Conservation (phyloP, 2,329 filamentous ascomycete genomes). For the Verticillium tricorpus region DNA sequence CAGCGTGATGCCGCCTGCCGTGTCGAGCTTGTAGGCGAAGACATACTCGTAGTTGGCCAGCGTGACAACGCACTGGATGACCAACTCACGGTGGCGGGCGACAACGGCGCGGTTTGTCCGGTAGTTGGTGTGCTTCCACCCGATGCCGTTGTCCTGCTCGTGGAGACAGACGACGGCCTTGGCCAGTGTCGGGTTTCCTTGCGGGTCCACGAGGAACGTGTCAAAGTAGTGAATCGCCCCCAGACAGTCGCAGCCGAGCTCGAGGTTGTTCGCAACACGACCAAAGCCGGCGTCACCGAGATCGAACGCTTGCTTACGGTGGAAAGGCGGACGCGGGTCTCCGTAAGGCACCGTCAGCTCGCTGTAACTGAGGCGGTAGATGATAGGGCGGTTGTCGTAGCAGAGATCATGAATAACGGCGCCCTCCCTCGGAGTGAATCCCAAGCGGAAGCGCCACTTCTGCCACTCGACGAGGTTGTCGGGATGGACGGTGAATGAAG, state of each 20-base stretch:
- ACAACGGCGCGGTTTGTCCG: slow-evolving; percentile 59
- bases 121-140: slow-evolving; percentile 69
- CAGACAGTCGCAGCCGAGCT: slow-evolving; percentile 65
- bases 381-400: slow-evolving; percentile 60
- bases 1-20: slow-evolving; percentile 55
- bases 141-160: slow-evolving; percentile 66
- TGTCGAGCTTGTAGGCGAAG: slow-evolving; percentile 51
- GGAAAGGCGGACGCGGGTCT: slow-evolving; percentile 60
- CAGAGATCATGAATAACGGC: slow-evolving; percentile 65
- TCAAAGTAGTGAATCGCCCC: slow-evolving; percentile 64
- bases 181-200: slow-evolving; percentile 47
- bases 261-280: slow-evolving; percentile 62
- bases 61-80: slow-evolving; percentile 66
- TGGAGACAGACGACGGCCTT: slow-evolving; percentile 64
- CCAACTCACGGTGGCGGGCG: slow-evolving; percentile 55
- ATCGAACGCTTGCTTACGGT: slow-evolving; percentile 68
- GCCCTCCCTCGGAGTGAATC: slow-evolving; percentile 67
- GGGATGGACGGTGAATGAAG: slow-evolving; percentile 55
- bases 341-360: slow-evolving; percentile 70
- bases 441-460: slow-evolving; percentile 66
- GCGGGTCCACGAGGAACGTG: slow-evolving; percentile 44
- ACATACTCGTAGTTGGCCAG: slow-evolving; percentile 67
- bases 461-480: slow-evolving; percentile 54
- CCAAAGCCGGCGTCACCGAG: slow-evolving; percentile 67
- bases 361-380: slow-evolving; percentile 62